Evolutionary conservation across 768 basidiomycete genomes (phyloP).

Genomic region (Cystofilobasidium ferigula): DNA sequence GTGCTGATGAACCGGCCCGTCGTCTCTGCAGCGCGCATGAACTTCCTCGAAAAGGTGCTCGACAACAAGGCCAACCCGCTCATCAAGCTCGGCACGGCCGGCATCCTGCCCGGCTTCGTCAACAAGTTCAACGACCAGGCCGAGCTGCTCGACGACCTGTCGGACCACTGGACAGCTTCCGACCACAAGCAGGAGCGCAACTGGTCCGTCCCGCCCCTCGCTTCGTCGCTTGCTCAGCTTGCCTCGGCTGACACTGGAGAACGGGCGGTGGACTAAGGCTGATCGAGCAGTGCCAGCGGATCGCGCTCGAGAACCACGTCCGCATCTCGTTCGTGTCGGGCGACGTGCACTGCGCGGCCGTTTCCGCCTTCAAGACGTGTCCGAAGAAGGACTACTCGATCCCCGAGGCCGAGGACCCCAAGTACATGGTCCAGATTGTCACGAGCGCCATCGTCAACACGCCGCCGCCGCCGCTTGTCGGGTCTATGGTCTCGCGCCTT

Average conservation of each 20-base stretch:
- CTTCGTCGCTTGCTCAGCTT: background rate
- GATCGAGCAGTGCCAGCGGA: constrained; percentile 50
- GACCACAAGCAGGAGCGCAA: constrained; percentile 71
- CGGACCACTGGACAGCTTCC: constrained; percentile 56
- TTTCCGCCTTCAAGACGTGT: constrained; percentile 49
- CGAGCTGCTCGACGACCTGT: constrained; percentile 74
- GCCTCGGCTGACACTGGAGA: no score
- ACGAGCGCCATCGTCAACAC: constrained; percentile 80
- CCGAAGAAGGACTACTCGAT: constrained; percentile 38
- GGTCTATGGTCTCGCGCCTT: constrained; percentile 67
- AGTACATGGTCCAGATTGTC: constrained; percentile 73
- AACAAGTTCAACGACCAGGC: constrained; percentile 45
- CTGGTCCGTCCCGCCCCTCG: constrained; percentile 55
- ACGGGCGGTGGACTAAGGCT: constrained; percentile 17
- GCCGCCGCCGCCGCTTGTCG: constrained; percentile 62
- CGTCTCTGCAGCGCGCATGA: constrained; percentile 44
- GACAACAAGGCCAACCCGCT: constrained; percentile 78
- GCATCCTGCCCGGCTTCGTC: constrained; percentile 47
- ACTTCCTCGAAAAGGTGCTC: constrained; percentile 62
- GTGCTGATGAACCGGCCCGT: background rate
- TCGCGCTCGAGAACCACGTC: constrained; percentile 52
- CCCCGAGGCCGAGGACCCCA: constrained; percentile 52
- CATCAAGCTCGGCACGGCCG: constrained; percentile 57
- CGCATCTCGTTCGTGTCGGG: constrained; percentile 81
- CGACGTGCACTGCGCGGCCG: constrained; percentile 86